Evolutionary conservation across 306 rosid species (phyloP).

Genomic region (Astragalus glycyphyllos): DNA sequence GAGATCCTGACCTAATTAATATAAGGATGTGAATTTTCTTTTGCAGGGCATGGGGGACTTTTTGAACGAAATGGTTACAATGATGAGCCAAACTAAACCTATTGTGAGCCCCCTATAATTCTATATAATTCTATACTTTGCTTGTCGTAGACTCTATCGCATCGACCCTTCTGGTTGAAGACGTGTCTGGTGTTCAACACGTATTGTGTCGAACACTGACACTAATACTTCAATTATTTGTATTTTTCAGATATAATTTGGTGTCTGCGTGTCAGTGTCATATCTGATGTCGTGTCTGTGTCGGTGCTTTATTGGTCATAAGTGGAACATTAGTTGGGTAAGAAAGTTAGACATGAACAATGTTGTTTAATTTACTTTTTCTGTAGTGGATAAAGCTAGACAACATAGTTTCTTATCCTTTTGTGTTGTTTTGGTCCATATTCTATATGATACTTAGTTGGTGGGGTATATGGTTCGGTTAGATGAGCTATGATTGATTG

Average conservation of each 20-base stretch:
- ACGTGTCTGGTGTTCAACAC: too few relatives aligned
- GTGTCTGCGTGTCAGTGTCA: too few relatives aligned
- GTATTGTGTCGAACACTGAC: too few relatives aligned
- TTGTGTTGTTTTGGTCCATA: too few relatives aligned
- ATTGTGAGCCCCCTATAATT: conserved; percentile 53
- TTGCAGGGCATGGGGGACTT: conserved; percentile 96
- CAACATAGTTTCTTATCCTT: too few relatives aligned
- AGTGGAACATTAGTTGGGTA: conserved; percentile 26
- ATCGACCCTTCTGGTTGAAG: too few relatives aligned
- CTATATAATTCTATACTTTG: background rate
- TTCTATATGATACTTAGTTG: background rate
- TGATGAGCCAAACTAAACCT: conserved; percentile 85
- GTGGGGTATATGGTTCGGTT: background rate
- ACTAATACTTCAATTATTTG: too few relatives aligned
- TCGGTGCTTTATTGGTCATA: too few relatives aligned
- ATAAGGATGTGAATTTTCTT: conserved; percentile 23
- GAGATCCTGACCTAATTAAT: conserved; percentile 30
- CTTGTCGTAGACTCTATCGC: background rate
- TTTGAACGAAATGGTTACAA: conserved; percentile 82
- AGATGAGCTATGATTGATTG: background rate
- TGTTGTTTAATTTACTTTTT: conserved; percentile 32
- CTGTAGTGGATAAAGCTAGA: conserved; percentile 34
- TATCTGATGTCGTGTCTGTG: too few relatives aligned
- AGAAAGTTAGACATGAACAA: conserved; percentile 17
- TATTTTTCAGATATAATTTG: too few relatives aligned